Conservation (phyloP, 495 filamentous ascomycete species). For the Cercophora newfieldiana region DNA sequence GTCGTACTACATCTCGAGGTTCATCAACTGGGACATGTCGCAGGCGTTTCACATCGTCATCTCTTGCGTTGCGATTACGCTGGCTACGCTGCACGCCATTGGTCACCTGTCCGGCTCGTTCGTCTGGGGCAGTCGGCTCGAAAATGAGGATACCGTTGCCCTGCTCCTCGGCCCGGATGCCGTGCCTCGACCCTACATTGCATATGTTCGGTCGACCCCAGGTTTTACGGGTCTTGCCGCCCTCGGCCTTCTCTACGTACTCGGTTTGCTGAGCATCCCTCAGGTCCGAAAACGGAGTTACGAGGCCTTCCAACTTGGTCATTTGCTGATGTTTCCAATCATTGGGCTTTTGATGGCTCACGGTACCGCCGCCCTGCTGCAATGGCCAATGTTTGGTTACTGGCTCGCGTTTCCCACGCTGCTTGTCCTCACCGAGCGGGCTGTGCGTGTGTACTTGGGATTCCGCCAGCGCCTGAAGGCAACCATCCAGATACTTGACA, state of each 20-base stretch:
- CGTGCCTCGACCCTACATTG: slow-evolving; percentile 27
- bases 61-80: slow-evolving; percentile 31
- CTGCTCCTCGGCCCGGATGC: slow-evolving; percentile 23
- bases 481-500: slow-evolving; percentile 32
- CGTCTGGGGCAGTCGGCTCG: slow-evolving; percentile 30
- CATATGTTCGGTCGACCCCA: slow-evolving; percentile 28
- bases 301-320: slow-evolving; percentile 41
- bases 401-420: slow-evolving; percentile 40
- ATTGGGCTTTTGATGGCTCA: slow-evolving; percentile 38
- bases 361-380: slow-evolving; percentile 34
- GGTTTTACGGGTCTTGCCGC: slow-evolving; percentile 38
- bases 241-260: slow-evolving; percentile 33
- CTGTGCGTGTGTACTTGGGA: slow-evolving; percentile 28
- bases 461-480: slow-evolving; percentile 32
- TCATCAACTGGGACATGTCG: slow-evolving; percentile 44
- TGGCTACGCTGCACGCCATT: slow-evolving; percentile 41
- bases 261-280: slow-evolving; percentile 35
- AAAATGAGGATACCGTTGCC: slow-evolving; percentile 27
- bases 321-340: slow-evolving; percentile 43
- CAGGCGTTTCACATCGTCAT: slow-evolving; percentile 43
- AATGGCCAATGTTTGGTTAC: slow-evolving; percentile 43
- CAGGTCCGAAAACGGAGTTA: slow-evolving; percentile 35
- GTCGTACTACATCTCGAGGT: slow-evolving; percentile 34
- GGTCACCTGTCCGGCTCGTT: slow-evolving; percentile 39
- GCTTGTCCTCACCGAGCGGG: slow-evolving; percentile 34